A percentile compares a stretch with the other conserved stretches of the same genome.
These are phyloP conservation scores for Irpex sp. DNA, from an alignment of 1,284 basidiomycete species.

Conservation along the genomic window DNA sequence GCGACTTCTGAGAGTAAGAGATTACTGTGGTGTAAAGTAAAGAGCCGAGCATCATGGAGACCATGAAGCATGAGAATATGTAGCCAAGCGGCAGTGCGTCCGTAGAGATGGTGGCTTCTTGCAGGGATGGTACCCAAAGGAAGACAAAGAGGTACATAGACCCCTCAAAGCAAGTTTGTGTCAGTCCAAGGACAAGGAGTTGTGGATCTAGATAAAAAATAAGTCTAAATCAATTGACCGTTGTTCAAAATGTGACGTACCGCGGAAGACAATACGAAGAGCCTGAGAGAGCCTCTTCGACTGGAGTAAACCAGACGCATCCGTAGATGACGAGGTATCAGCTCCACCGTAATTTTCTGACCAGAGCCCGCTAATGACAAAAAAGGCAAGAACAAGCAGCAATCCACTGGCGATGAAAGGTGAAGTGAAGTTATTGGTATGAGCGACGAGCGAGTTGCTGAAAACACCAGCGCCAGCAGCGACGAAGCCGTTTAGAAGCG, in stretches of 20 bases:
- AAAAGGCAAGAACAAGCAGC: constrained; percentile 50
- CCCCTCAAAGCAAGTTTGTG: constrained; percentile 76
- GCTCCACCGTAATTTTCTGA: constrained; percentile 62
- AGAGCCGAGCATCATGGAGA: constrained; percentile 77
- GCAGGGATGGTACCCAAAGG: constrained; percentile 72
- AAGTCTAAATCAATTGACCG: background rate
- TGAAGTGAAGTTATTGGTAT: constrained; percentile 46
- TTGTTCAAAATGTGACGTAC: constrained; percentile 30
- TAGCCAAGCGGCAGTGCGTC: constrained; percentile 61
- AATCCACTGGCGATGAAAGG: constrained; percentile 64
- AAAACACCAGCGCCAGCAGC: constrained; percentile 63
- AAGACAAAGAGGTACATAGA: constrained; percentile 84
- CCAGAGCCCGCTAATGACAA: constrained; percentile 59
- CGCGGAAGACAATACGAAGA: constrained; percentile 53
- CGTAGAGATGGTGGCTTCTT: constrained; percentile 45
- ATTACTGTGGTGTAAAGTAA: constrained; percentile 59
- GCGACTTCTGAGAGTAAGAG: constrained; percentile 26
- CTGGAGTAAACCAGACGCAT: constrained; percentile 38
- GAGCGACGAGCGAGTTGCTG: constrained; percentile 56
- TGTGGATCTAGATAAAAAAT: constrained; percentile 43
- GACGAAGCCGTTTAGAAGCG: constrained; percentile 68
- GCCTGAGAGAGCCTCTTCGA: constrained; percentile 50
- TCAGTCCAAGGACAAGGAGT: constrained; percentile 65
- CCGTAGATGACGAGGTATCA: constrained; percentile 27
- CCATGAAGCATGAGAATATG: constrained; percentile 77